Evolutionary conservation across 768 basidiomycete species (phyloP), one percentile per base, ranked within the genome.

Genomic region (Termitomyces eurrhizus): DNA sequence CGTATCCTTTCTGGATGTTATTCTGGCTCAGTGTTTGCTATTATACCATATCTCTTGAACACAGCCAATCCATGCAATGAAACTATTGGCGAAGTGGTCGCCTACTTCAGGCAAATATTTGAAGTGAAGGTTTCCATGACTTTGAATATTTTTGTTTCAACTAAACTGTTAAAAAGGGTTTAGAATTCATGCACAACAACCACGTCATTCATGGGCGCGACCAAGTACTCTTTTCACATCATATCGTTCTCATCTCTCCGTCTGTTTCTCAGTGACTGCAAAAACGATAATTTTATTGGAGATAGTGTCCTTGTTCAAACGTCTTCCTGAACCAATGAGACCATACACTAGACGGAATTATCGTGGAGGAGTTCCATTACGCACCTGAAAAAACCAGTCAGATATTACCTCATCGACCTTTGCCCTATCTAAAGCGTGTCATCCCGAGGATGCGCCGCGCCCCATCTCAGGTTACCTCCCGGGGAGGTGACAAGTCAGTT

Each of bases 141-240:
- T n/a, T 9, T 18, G 26, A 21, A 26, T 16, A 12, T 2, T 13
- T 26, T 4, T 18, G 13, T 2, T 13, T 26, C 18, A 55, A 7
- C 41, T 42, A 9, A 55, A 32, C 5, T 33, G 12, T 55, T 21
- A 6, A 21, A n/a, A 55, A 55, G 53, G 53, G 53, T 0, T 29
- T 55, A 26, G 13, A 55, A 33, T 55, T 42, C 39, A 55, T 55
- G 53, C 53, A 55, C n/a, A 26, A 26, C 29, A 26, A 57, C 35
- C 32, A 57, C 45, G 35, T 57, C 26, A 37, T 39, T 24, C 56
- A 57, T 57, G 56, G 56, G 56, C 50, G 18, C 12, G 36, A 24
- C 24, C 8, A 24, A 26, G 16, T 9, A 16, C 9, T 21, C 29
- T 29, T n/a, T 57, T 12, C 18, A 29, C 32, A 13, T 12, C 29